Conservation (phyloP, 2,329 filamentous ascomycete genomes). For the Pseudomassariella vexata region DNA sequence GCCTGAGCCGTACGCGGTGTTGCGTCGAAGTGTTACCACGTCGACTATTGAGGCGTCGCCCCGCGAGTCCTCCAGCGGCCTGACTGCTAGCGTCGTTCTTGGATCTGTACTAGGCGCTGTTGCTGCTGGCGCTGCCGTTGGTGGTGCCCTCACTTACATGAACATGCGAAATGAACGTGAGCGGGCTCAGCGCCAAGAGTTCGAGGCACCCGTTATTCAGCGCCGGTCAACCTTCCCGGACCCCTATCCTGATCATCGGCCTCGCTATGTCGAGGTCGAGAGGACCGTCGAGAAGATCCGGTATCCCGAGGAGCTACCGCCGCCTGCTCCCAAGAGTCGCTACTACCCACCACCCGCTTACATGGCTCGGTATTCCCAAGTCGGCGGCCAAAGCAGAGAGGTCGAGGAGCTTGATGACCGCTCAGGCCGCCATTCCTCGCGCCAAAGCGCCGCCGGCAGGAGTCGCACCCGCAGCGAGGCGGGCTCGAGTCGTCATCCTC, state of each 20-base stretch:
- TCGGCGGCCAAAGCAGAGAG: conserved; percentile 19
- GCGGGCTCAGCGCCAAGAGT: conserved; percentile 32
- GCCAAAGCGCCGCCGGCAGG: conserved; percentile 25
- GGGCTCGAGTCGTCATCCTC: conserved; percentile 26
- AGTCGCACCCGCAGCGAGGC: conserved; percentile 36
- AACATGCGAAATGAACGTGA: conserved; percentile 56
- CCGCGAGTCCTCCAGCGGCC: conserved; percentile 30
- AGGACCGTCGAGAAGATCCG: conserved; percentile 30
- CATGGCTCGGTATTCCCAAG: conserved; percentile 29
- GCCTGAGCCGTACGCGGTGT: conserved; percentile 18
- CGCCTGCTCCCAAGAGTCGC: conserved; percentile 18
- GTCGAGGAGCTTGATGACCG: conserved; percentile 33
- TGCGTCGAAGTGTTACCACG: conserved; percentile 28
- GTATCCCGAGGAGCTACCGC: conserved; percentile 27
- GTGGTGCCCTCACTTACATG: conserved; percentile 58
- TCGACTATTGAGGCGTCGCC: conserved; percentile 22
- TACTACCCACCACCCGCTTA: conserved; percentile 29
- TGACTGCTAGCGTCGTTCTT: conserved; percentile 59
- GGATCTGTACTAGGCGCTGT: conserved; percentile 69
- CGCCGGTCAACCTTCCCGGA: conserved; percentile 42
- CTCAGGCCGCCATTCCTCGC: conserved; percentile 33
- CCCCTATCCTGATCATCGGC: conserved; percentile 23
- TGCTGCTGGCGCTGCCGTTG: conserved; percentile 69
- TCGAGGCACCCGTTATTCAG: conserved; percentile 32
- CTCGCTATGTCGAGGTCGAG: conserved; percentile 31